phyloP scores from a whole-genome alignment of 805 yeast species.

The Cyberlindnera sargentensis region DNA sequence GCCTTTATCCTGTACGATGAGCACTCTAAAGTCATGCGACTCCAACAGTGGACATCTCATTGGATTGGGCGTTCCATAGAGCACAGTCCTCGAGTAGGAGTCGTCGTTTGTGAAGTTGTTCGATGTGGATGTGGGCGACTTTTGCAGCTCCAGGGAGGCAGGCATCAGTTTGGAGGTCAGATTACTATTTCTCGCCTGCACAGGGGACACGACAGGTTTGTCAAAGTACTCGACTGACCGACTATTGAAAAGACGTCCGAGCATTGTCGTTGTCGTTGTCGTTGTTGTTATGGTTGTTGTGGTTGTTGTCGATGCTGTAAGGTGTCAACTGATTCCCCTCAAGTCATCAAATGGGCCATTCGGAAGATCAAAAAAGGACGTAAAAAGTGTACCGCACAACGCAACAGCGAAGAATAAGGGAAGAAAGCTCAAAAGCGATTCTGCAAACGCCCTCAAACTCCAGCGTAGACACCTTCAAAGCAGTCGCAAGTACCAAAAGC shows the following conservation, averaged over 20 bases:
- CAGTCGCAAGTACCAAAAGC: too few relatives aligned
- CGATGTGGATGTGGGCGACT: not conserved
- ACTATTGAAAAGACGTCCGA: conserved; percentile 2
- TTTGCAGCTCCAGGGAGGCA: not conserved
- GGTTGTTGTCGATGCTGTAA: too few relatives aligned
- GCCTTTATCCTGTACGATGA: conserved; percentile 32
- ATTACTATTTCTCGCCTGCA: not conserved
- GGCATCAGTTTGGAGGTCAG: not conserved
- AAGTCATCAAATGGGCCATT: too few relatives aligned
- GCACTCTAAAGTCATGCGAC: conserved; percentile 24
- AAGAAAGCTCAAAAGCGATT: too few relatives aligned
- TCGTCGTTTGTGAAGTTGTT: conserved; percentile 17
- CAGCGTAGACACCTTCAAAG: too few relatives aligned
- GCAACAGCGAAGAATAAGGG: too few relatives aligned
- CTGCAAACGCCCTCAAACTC: too few relatives aligned
- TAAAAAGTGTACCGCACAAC: too few relatives aligned
- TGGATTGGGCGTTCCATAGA: conserved; percentile 20
- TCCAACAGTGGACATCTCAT: conserved; percentile 5
- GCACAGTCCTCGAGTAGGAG: conserved; percentile 19
- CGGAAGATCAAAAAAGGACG: too few relatives aligned
- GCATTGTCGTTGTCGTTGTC: not conserved
- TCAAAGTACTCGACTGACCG: conserved; percentile 2
- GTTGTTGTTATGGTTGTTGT: not conserved
- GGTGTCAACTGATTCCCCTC: too few relatives aligned
- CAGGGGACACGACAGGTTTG: conserved; percentile 1